Percentiles rank a stretch among this genome's conserved stretches.
These are phyloP conservation scores for Geopyxis carbonaria DNA, from an alignment of 495 filamentous ascomycete species.

Conservation along the genomic window DNA sequence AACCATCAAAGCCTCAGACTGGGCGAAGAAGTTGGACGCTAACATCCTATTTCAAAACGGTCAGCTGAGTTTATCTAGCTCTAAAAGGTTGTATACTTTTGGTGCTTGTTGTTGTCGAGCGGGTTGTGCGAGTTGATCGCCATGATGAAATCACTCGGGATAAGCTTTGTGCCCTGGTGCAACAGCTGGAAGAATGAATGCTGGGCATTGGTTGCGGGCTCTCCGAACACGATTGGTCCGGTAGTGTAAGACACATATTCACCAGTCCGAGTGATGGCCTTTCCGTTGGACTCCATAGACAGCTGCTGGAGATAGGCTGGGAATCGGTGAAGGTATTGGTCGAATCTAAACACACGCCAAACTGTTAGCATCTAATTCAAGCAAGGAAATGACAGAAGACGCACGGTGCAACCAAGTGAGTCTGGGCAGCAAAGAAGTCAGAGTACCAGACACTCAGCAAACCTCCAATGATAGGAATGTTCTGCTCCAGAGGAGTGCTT, in stretches of 20 bases:
- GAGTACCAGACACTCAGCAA: conserved; percentile 96
- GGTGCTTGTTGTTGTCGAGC: conserved; percentile 75
- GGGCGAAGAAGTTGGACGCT: conserved; percentile 94
- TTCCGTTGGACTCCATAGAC: conserved; percentile 99
- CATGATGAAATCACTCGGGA: conserved; percentile 93
- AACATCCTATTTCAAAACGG: conserved; percentile 47
- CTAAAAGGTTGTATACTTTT: conserved; percentile 38
- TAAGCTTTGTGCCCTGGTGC: conserved; percentile 97
- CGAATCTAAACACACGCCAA: conserved; percentile 38
- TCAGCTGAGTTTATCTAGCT: not conserved
- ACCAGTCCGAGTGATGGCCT: conserved; percentile 81
- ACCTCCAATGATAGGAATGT: conserved; percentile 84
- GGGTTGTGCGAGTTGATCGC: conserved; percentile 95
- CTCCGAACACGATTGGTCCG: conserved; percentile 84
- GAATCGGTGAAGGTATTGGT: conserved; percentile 98
- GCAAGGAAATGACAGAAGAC: conserved; percentile 16
- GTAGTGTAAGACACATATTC: conserved; percentile 94
- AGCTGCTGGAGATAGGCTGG: conserved; percentile 97
- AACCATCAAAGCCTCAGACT: conserved; percentile 95
- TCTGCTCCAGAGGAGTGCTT: conserved; percentile 73
- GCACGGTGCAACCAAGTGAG: conserved; percentile 82
- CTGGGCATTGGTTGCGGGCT: conserved; percentile 97
- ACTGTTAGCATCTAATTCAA: no score
- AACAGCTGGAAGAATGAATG: conserved; percentile 99
- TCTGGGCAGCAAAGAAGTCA: conserved; percentile 95